These are phyloP conservation scores for Coriolopsis trogii DNA, from an alignment of 1,284 basidiomycete genomes.

Conservation along the genomic window DNA sequence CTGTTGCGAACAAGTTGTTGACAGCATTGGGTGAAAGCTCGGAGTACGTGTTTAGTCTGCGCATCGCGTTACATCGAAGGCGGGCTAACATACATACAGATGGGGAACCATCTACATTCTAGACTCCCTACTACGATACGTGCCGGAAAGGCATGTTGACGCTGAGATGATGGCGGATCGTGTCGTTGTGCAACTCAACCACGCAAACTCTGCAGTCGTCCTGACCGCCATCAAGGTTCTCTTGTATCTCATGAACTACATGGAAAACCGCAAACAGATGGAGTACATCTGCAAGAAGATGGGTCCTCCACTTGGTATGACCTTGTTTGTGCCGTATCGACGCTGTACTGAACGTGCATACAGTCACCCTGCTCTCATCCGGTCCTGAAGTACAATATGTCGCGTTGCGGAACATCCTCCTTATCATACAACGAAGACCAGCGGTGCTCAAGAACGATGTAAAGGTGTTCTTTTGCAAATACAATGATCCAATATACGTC, in stretches of 20 bases:
- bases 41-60: slow-evolving; percentile 60
- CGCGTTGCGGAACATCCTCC: slow-evolving; percentile 92
- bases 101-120: slow-evolving; percentile 99
- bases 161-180: slow-evolving; percentile 95
- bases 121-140: slow-evolving; percentile 91
- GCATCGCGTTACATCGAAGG: slow-evolving; percentile 2
- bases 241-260: slow-evolving; percentile 99
- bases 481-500: slow-evolving; percentile 99
- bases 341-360: slow-evolving; percentile 2
- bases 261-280: slow-evolving; percentile 86
- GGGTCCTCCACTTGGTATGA: slow-evolving; percentile 89
- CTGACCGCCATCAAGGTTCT: slow-evolving; percentile 94
- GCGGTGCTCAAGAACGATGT: slow-evolving; percentile 95
- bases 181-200: slow-evolving; percentile 88
- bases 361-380: slow-evolving; percentile 92
- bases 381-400: slow-evolving; percentile 99
- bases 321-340: background rate
- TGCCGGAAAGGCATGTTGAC: slow-evolving; percentile 86
- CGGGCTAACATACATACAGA: slow-evolving; percentile 44
- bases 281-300: slow-evolving; percentile 95
- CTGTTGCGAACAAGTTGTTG: slow-evolving; percentile 83
- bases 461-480: slow-evolving; percentile 99
- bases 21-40: slow-evolving; percentile 88
- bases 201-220: slow-evolving; percentile 94
- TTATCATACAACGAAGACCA: slow-evolving; percentile 95